Evolutionary conservation across 2,329 filamentous ascomycete genomes (phyloP).

Genomic region (Talaromyces marneffei): DNA sequence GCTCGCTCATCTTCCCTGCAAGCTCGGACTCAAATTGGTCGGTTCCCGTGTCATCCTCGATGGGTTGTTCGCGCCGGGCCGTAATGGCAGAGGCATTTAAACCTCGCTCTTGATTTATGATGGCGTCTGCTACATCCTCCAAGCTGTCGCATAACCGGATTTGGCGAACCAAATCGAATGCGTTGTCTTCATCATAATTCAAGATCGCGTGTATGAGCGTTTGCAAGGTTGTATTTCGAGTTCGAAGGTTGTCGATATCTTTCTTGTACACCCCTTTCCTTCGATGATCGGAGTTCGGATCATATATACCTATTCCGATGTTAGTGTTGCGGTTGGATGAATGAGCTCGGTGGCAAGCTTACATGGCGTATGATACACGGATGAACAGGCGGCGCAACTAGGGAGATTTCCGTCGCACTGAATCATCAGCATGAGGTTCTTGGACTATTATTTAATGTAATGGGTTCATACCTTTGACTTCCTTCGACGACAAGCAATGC

Average conservation of each 20-base stretch:
- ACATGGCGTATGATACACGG: constrained; percentile 63
- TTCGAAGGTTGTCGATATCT: constrained; percentile 82
- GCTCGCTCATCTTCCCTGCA: constrained; percentile 86
- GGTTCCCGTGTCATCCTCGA: constrained; percentile 37
- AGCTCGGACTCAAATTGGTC: constrained; percentile 67
- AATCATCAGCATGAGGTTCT: background rate
- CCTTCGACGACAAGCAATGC: constrained; percentile 69
- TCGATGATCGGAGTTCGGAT: constrained; percentile 91
- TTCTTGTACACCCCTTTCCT: constrained; percentile 96
- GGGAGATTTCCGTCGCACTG: constrained; percentile 84
- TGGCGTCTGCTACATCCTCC: constrained; percentile 57
- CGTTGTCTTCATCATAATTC: constrained; percentile 83
- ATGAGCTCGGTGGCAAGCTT: constrained; percentile 11
- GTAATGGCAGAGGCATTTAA: constrained; percentile 34
- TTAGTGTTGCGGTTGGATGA: constrained; percentile 10
- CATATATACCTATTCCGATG: constrained; percentile 70
- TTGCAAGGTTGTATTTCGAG: constrained; percentile 78
- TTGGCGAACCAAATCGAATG: constrained; percentile 70
- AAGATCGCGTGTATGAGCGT: constrained; percentile 90
- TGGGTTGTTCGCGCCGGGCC: constrained; percentile 28
- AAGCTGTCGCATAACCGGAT: constrained; percentile 80
- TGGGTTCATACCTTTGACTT: constrained; percentile 59
- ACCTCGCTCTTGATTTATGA: constrained; percentile 50
- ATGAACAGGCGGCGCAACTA: constrained; percentile 90
- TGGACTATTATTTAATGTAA: background rate